Evolutionary conservation across 2,329 filamentous ascomycete species (phyloP), one percentile per base, ranked within the genome.

Genomic region (Simplicillium aogashimaense): DNA sequence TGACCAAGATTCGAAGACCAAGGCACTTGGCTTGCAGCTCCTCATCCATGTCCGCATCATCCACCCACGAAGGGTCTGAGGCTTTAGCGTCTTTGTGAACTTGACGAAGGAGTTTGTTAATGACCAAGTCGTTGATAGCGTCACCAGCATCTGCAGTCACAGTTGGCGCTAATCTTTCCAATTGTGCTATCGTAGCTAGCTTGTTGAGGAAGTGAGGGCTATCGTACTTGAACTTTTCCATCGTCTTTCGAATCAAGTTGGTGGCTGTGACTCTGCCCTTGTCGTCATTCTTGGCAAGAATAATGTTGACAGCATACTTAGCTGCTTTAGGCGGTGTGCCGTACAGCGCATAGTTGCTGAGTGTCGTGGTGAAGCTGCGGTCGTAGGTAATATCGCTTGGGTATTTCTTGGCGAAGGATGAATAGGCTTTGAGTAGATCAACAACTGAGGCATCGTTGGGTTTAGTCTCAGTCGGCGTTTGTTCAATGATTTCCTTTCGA

Each of bases 271-370:
- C 83, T 53, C 89, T 63, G 49, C 72, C 83, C 58, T 86, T 92
- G 38, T 89, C 79, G 16, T 78, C 72, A 35, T 70, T 69, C 50
- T 81, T 81, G 29, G 85, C 81, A 61, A 95, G 78, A 40, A 98
- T 71, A 47, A 98, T 88, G 20, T 86, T 89, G 37, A 97, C 80
- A 0, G 92, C 92, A 63, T 97, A 88, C 61, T 98, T 98, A 16
- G 90, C 86, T 8, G 86, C 85, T 55, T 82, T 81, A 10, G 86
- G 76, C 3, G 89, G 90, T 17, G 75, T 75, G 16, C 90, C 90
- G 53, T 86, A 84, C 15, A 90, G 71, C 2, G 89, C 86, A 58
- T 92, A 97, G 50, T 77, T 82, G 45, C 83, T 78, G 57, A 98
- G 73, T 1, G 87, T 82, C 53, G 92, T 80, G 28, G 79, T 70